Evolutionary conservation across 2,329 filamentous ascomycete genomes (phyloP).

Genomic region (Aschersonia sp.): DNA sequence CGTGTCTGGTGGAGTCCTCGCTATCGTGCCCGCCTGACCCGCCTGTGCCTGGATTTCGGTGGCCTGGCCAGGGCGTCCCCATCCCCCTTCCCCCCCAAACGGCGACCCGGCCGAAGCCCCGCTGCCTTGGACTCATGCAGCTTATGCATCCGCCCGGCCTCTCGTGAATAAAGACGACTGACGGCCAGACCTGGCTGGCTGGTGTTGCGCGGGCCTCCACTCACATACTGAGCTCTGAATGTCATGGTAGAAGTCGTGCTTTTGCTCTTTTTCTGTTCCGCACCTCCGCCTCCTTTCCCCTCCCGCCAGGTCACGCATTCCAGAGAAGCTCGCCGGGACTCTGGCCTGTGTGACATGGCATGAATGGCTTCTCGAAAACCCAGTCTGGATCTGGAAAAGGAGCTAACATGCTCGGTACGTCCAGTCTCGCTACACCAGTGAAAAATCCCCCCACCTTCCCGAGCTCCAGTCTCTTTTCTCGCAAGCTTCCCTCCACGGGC

Average conservation of each 20-base stretch:
- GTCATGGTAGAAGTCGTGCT: not conserved
- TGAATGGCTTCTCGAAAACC: constrained; percentile 37
- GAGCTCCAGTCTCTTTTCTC: not conserved
- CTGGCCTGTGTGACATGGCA: constrained; percentile 7
- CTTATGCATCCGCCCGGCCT: not conserved
- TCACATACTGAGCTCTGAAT: not conserved
- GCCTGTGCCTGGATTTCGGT: no score
- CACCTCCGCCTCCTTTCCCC: not conserved
- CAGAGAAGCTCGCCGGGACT: not conserved
- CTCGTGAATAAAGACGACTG: not conserved
- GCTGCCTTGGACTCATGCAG: not conserved
- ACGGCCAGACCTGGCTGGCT: not conserved
- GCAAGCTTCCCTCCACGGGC: not conserved
- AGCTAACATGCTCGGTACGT: constrained; percentile 85
- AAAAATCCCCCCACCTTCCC: no score
- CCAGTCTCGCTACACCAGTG: not conserved
- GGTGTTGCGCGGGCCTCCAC: not conserved
- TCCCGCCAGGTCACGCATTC: not conserved
- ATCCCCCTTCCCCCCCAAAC: no score
- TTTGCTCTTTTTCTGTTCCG: no score
- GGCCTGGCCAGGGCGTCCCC: no score
- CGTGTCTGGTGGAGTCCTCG: no score
- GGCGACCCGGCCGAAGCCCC: no score
- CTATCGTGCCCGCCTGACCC: no score
- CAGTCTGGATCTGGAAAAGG: constrained; percentile 68